phyloP scores from a whole-genome alignment of 345 rosid species.

The Euclidium syriacum region DNA sequence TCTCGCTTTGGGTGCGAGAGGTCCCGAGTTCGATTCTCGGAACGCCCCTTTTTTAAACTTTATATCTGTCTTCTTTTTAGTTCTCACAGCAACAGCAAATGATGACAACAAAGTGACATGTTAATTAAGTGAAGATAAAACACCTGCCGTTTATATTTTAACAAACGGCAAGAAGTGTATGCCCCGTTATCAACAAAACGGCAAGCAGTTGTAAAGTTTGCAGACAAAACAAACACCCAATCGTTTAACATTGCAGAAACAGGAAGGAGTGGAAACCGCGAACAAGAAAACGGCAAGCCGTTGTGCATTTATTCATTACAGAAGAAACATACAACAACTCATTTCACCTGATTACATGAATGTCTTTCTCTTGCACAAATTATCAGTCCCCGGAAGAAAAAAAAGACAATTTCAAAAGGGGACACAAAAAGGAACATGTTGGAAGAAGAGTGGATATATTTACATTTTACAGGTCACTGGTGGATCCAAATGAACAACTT shows the following conservation, averaged over 20 bases:
- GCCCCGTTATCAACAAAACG: background rate
- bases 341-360: background rate
- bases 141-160: background rate
- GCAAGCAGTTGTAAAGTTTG: background rate
- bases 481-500: conserved; percentile 7
- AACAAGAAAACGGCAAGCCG: background rate
- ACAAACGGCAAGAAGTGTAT: background rate
- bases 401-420: background rate
- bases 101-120: no score
- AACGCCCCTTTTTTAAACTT: no score
- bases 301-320: background rate
- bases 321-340: background rate
- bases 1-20: conserved; percentile 87
- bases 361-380: conserved; percentile 8
- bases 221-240: background rate
- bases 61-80: no score
- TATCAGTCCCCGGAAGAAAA: background rate
- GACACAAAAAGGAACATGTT: background rate
- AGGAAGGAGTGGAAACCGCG: background rate
- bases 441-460: conserved; percentile 4
- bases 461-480: conserved; percentile 18
- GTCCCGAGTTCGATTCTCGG: conserved; percentile 88
- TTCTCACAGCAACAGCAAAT: background rate
- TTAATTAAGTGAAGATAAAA: background rate
- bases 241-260: background rate